Evolutionary conservation across 495 filamentous ascomycete genomes (phyloP), one percentile per base, ranked within the genome.

Genomic region (Penicillium subrubescens): DNA sequence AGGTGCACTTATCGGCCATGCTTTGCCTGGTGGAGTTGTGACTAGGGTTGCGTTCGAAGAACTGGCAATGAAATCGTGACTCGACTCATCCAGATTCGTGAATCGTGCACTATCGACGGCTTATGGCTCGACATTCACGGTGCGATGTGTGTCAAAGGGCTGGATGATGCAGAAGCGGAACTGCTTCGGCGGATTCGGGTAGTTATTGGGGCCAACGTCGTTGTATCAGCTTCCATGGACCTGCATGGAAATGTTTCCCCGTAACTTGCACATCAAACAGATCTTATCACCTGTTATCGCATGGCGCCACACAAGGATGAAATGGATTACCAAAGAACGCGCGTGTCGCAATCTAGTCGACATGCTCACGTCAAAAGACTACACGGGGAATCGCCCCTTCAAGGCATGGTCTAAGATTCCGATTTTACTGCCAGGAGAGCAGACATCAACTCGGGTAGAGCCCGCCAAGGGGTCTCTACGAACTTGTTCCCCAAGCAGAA

Each of bases 51-150:
- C 80, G 6, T 86, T 84, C 59, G 83, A 84, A 65, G 67, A 75
- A 27, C 75, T 86, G 15, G 77, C 78, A 1, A 46, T 4, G 84
- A 87, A 62, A 85, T 87, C 27, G n/a, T 84, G 11, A 56, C 62
- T 0, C 77, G 81, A 4, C 74, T 87, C 27, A 54, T 37, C 4
- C 63, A 71, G 11, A 81, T 86, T 41, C 62, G 60, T 1, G 60
- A 65, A 4, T 68, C 68, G 8, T 69, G 59, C 3, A 59, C 64
- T 11, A 54, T 86, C 2, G 75, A 87, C 46, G 84, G 84, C 1
- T 61, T 87, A 8, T 87, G 84, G 84, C 85, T 81, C 57, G 83
- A 87, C 61, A 86, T 87, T 34, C 84, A 87, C 61, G 84, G 84
- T 2, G 84, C 84, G 1, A 87, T 87, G 84, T 83, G 80, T 21